Conservation (phyloP, 371 early-diverging fungal genomes). For the Thermomucor indicae-seudaticae region DNA sequence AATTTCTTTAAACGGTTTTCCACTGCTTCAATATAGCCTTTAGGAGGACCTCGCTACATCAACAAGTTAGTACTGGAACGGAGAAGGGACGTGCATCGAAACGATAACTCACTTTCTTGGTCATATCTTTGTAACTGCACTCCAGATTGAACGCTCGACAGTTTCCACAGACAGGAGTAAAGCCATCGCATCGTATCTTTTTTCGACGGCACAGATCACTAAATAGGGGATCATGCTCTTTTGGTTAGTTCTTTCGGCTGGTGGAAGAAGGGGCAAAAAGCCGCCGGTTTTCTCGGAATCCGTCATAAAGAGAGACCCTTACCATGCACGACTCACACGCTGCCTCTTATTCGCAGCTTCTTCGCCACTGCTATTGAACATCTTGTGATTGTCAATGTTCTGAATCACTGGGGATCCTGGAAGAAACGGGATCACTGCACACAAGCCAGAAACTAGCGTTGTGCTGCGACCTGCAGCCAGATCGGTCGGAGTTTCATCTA, state of each 20-base stretch:
- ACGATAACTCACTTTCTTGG: constrained; percentile 34
- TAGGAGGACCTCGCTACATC: constrained; percentile 59
- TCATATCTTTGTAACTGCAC: constrained; percentile 41
- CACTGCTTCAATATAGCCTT: constrained; percentile 73
- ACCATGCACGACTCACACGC: constrained; percentile 23
- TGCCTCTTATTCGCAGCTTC: constrained; percentile 12
- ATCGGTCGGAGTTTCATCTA: too few relatives aligned
- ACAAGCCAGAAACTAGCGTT: too few relatives aligned
- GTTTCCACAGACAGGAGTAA: constrained; percentile 48
- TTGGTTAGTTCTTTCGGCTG: background rate
- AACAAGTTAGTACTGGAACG: background rate
- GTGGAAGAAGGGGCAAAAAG: background rate
- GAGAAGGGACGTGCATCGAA: background rate
- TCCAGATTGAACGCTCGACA: constrained; percentile 36
- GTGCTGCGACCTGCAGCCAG: too few relatives aligned
- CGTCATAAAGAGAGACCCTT: background rate
- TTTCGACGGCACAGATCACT: constrained; percentile 62
- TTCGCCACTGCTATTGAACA: constrained; percentile 4
- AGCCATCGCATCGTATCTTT: constrained; percentile 65
- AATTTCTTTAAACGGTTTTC: constrained; percentile 62
- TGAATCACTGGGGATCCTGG: too few relatives aligned
- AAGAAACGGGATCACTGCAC: too few relatives aligned
- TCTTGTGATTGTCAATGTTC: too few relatives aligned
- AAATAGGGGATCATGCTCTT: background rate
- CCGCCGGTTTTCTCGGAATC: background rate